Evolutionary conservation across 2,329 filamentous ascomycete species (phyloP).

Genomic region (Ceratocystis papillata): DNA sequence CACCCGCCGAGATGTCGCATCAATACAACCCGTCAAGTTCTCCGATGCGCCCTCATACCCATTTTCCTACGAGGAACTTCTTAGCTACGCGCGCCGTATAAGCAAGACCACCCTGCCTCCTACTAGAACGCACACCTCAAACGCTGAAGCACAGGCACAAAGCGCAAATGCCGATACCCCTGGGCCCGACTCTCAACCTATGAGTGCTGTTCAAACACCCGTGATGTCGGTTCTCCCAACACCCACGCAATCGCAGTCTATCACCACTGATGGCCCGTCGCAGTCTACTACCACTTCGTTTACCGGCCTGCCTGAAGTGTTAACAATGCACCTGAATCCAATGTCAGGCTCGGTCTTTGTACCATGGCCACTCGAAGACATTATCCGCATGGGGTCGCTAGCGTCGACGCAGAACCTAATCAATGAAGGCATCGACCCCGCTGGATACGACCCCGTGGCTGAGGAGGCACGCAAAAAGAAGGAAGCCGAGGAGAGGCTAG

Average conservation of each 20-base stretch:
- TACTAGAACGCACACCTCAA: constrained; percentile 34
- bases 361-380: constrained; percentile 64
- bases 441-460: constrained; percentile 46
- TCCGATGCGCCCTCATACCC: constrained; percentile 41
- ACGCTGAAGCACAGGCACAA: constrained; percentile 28
- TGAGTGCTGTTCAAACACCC: constrained; percentile 29
- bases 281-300: constrained; percentile 31
- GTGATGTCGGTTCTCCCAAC: constrained; percentile 23
- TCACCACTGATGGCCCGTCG: constrained; percentile 24
- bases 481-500: constrained; percentile 41
- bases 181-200: constrained; percentile 31
- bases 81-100: constrained; percentile 68
- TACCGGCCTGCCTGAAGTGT: constrained; percentile 40
- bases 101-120: constrained; percentile 65
- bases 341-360: constrained; percentile 51
- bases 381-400: constrained; percentile 58
- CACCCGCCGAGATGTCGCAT: constrained; percentile 61
- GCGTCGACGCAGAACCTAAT: constrained; percentile 51
- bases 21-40: constrained; percentile 48
- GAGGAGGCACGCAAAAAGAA: constrained; percentile 43
- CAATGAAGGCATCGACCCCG: constrained; percentile 52
- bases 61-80: constrained; percentile 61
- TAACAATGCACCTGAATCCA: constrained; percentile 45
- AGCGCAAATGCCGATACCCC: constrained; percentile 30
- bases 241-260: constrained; percentile 28